Base-by-base conservation (phyloP, 2,329 filamentous ascomycete genomes). In the Xylaria sp. region DNA sequence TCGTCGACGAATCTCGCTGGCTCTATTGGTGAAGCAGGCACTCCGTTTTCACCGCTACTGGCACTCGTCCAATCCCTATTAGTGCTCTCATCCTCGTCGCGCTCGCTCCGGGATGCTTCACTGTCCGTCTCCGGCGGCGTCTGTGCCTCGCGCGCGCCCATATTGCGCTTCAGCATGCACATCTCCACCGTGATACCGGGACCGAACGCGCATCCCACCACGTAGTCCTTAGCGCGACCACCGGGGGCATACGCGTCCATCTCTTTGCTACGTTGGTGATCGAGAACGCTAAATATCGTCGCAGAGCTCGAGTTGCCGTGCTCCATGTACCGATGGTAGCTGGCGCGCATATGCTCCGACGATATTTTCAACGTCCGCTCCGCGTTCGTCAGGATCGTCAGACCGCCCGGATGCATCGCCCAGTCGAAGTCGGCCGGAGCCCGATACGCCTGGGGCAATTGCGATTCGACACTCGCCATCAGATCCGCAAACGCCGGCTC, bases 401-500 rank as follows among this genome's bases (percentile, higher is more conserved):
- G 78, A 16, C 87, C 87, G 3, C 87, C 87, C 0, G 87, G 87
- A 66, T 90, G 87, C 69, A 90, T 80, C 0, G 86, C 87, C 87
- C 87, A 90, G 75, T 90, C 87, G 64, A 88, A 89, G 60, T 87
- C 82, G 0, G 76, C 70, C 0, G 86, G 76, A 0, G 70, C 64
- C n/a, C 71, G 68, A 66, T 80, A 80, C 6, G 71, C 67, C 4
- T 70, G 67, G 0, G 82, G 80, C 2, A 84, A 71, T 0, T 73
- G 63, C 1, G 76, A 74, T 19, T 48, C 51, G 2, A 81, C 69
- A 6, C 78, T 78, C 4, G 78, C 72, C 37, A 86, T 68, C 11
- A 89, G 77, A 30, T 82, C 76, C 13, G 74, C 66, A 66, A 87
- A 88, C 3, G 81, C 78, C 2, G 82, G 79, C 1, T 73, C 72